These are phyloP conservation scores for Camellia sinensis DNA, from an alignment of 148 eudicot species.

Conservation along the genomic window DNA sequence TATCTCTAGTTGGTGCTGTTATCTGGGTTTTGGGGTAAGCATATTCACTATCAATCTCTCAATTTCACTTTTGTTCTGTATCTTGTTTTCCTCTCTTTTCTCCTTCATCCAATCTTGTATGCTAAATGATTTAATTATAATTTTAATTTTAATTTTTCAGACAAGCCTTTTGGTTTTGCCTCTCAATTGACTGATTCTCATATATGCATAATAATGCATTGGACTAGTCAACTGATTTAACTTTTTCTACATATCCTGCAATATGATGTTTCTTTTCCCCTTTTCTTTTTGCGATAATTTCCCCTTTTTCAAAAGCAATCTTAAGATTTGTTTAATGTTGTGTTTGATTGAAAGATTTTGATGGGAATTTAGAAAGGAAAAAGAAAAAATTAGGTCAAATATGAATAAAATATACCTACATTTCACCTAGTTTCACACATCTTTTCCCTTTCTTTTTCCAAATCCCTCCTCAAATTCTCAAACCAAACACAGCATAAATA, in stretches of 20 bases:
- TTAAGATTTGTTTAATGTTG: not conserved
- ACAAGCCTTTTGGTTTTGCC: not conserved
- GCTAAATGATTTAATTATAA: too few species aligned
- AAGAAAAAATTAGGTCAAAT: too few species aligned
- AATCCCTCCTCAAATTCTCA: too few species aligned
- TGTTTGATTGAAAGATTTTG: too few species aligned
- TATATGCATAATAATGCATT: too few species aligned
- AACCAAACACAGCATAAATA: too few species aligned
- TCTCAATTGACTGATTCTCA: not conserved
- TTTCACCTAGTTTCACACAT: too few species aligned
- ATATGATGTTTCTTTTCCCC: not conserved
- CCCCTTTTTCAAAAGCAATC: not conserved
- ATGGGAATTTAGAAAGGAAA: too few species aligned
- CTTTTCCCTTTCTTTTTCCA: too few species aligned
- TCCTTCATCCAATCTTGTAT: not conserved
- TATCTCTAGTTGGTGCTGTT: slow-evolving; percentile 39
- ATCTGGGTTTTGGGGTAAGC: slow-evolving; percentile 50
- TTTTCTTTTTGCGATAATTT: not conserved
- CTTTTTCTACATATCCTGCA: too few species aligned
- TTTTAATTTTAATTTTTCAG: not conserved
- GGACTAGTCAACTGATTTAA: too few species aligned
- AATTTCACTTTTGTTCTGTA: not conserved
- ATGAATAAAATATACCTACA: too few species aligned
- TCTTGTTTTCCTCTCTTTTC: not conserved
- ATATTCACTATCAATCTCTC: not conserved